A percentile compares a stretch with the other conserved stretches of the same genome.
phyloP scores from a whole-genome alignment of 345 rosid genomes.

The Gossypioides kirkii region DNA sequence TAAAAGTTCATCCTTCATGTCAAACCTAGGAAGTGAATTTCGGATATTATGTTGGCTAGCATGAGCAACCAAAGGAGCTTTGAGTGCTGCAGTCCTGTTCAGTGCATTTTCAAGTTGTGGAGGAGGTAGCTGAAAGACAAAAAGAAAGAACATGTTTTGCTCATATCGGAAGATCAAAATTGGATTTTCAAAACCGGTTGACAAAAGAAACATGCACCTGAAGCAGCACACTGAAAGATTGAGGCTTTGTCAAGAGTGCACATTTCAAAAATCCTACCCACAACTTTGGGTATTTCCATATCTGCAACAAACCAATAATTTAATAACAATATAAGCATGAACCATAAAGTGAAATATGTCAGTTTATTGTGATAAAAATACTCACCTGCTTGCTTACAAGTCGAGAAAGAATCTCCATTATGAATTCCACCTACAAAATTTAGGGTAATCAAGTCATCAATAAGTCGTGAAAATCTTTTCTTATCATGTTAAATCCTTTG shows the following conservation, averaged over 20 bases:
- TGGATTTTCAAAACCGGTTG: neutral
- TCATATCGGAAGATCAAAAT: neutral
- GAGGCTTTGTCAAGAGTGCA: slow-evolving; percentile 79
- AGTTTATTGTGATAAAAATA: slow-evolving; percentile 15
- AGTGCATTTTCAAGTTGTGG: slow-evolving; percentile 87
- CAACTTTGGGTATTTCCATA: slow-evolving; percentile 94
- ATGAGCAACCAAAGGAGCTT: slow-evolving; percentile 75
- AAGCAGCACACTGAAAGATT: slow-evolving; percentile 80
- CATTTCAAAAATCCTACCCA: slow-evolving; percentile 99
- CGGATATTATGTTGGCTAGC: slow-evolving; percentile 76
- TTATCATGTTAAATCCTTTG: neutral
- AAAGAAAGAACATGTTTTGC: neutral
- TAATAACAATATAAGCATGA: slow-evolving; percentile 5
- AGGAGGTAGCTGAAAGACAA: slow-evolving; percentile 73
- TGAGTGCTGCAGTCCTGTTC: slow-evolving; percentile 56
- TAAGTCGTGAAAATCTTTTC: neutral
- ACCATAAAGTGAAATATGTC: neutral
- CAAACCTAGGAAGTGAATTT: slow-evolving; percentile 79
- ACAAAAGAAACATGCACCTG: slow-evolving; percentile 46
- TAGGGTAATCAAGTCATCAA: slow-evolving; percentile 17
- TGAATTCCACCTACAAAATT: slow-evolving; percentile 67
- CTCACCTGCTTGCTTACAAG: slow-evolving; percentile 89
- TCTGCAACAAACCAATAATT: slow-evolving; percentile 42
- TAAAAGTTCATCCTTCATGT: neutral
- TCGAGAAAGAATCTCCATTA: slow-evolving; percentile 95